Base-by-base conservation (phyloP, 2,329 filamentous ascomycete genomes). In the Cladosporium oxysporum region DNA sequence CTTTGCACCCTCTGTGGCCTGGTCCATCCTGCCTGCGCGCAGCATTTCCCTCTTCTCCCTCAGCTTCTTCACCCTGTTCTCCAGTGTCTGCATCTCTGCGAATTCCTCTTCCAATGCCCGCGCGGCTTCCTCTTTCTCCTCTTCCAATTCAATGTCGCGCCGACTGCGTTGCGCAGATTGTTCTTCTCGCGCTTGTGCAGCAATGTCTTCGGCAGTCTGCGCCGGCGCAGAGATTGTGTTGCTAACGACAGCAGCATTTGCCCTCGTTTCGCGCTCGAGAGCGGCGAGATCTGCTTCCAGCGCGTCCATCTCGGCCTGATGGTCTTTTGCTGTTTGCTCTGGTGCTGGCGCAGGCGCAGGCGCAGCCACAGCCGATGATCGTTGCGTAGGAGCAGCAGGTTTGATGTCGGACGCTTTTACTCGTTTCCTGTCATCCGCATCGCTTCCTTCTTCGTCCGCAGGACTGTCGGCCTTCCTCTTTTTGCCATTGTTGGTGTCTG, bases 281-380 rank as follows among this genome's bases (percentile, higher is more conserved):
- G 69, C 70, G 8, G 88, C 90, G 64, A 96, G 88, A 63, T 96
- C 91, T 2, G 91, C 90, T 76, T 97, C 90, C 75, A 96, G 96
- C 10, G 91, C 91, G 1, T 91, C 88, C 10, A 91, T 79, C 49
- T 80, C 79, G 16, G 83, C 79, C 49, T 67, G 68, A 84, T 63
- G 47, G 49, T 52, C 47, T n/a, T 37, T 41, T 14, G 23, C 84
- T 65, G 79, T 79, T 47, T 77, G 73, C 23, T 76, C 70, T 26
- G 53, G 44, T 33, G 29, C 29, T 35, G 57, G 35, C 14, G 16
- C 37, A 31, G 57, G 23, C 57, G 16, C 57, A 26, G 49, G 5
- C 16, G n/a, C 37, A 18, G 35, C 8, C 18, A 31, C 62, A 2
- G 12, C 18, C 21, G 50, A 3, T 10, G 26, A 21, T 10, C 35